Evolutionary conservation across 352 stramenopile genomes (phyloP).

Genomic region (Phytophthora pseudosyringae): DNA sequence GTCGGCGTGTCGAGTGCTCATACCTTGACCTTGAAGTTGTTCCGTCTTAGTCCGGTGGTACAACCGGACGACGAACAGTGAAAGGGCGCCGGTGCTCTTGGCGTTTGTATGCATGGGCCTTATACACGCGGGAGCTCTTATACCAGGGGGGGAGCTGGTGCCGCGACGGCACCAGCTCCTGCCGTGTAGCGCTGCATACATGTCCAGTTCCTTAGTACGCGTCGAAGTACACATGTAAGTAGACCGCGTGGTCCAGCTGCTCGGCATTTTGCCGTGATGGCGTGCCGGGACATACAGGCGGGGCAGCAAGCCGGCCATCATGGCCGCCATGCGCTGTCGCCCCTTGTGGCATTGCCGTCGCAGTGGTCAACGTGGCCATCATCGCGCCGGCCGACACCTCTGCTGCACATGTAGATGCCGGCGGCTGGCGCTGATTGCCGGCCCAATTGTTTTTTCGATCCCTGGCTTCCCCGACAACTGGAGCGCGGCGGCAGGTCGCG

Average conservation of each 20-base stretch:
- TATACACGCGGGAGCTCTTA: constrained; percentile 1
- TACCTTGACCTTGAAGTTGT: constrained; percentile 18
- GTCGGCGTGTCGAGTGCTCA: constrained; percentile 3
- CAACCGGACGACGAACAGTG: constrained; percentile 22
- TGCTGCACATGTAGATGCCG: neutral
- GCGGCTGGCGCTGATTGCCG: constrained; percentile 1
- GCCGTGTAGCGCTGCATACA: no score
- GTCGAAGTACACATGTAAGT: no score
- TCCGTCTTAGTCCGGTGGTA: constrained; percentile 12
- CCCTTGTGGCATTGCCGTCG: neutral
- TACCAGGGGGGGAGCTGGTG: neutral
- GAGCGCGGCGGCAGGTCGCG: neutral
- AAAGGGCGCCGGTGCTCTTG: neutral
- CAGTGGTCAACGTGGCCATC: constrained; percentile 4
- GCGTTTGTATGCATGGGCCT: neutral
- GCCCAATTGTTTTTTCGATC: neutral
- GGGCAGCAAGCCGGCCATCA: neutral
- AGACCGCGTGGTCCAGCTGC: no score
- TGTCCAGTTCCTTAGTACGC: no score
- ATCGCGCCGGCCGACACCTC: neutral
- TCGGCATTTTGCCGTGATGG: neutral
- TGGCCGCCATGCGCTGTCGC: neutral
- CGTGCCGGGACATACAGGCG: neutral
- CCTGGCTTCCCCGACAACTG: constrained; percentile 2
- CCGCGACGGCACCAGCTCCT: neutral